Base-by-base conservation (phyloP, 1,139 yeast species). In the Arxiozyma heterogenica region DNA sequence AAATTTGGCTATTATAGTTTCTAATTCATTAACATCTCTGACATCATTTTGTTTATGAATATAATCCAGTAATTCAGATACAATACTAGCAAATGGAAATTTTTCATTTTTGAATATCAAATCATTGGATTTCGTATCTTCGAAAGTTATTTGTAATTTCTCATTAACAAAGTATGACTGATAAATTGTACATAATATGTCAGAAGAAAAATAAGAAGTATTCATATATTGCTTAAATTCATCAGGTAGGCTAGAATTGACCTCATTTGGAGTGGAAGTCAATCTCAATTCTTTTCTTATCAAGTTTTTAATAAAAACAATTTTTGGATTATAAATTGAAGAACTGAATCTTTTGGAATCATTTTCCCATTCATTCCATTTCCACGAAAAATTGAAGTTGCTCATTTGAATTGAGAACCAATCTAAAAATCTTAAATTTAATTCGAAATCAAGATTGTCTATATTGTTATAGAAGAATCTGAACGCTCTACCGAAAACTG, bases 351-450 rank as follows among this genome's bases (percentile, higher is more conserved):
- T 67, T 38, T 70, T 66, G 0, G 84, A 77, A 63, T 83, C 86
- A 1, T 70, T 71, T 47, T 79, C 82, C 98, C 98, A 94, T 69
- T 91, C 98, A 60, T 82, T 84, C 99, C 99, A 93, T 67, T 90
- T 90, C 99, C 99, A 94, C 48, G 93, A 87, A 71, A 89, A 94
- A 57, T 87, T 91, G 70, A 93, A 94, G 69, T 93, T 93, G 61
- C 95, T 86, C 66, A 94, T 80, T 71, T 94, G 98, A 55, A 88
- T 85, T 3, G 95, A 79, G 77, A 94, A 85, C 98, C 98, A 94
- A 69, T 88, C 95, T 64, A 89, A 74, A 61, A 82, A 86, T 57
- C 93, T 76, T 59, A 81, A 77, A 60, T 83, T 80, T 53, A 87
- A 73, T 68, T 90, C 97, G 59, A 82, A 82, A 67, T 91, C 97